Base-by-base conservation (phyloP, 192 early-diverging fungal genomes). In the Coemansia brasiliensis region DNA sequence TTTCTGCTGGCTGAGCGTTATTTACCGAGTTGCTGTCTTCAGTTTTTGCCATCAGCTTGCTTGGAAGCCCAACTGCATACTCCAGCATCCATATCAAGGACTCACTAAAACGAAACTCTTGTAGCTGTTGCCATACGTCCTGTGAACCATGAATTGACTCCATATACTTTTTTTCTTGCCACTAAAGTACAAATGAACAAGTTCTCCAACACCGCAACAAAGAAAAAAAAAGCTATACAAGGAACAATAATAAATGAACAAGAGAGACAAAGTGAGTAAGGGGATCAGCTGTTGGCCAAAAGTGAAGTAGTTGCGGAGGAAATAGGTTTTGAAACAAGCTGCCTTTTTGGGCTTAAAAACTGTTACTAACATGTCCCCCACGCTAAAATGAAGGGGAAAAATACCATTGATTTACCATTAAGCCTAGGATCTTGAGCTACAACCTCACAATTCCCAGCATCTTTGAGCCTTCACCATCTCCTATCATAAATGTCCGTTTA, bases 81-180 rank as follows among this genome's bases (percentile, higher is more conserved):
- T 61, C 63, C 16, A 76, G 29, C 15, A 66, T 44, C 18, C 54
- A 39, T 15, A 50, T 50, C 9, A 69, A 22, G 21, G 58, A 58
- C 22, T 18, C 67, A 29, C 73, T 59, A 3, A 69, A 39, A 10
- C 59, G 69, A 35, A 65, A 52, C 18, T 68, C 57, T n/a, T 65
- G 60, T 39, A 79, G 51, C 50, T 79, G 69, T 58, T 79, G 69
- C 75, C 75, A 79, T 35, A 79, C 75, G 51, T 72, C 75, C 4
- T 69, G 66, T 1, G 61, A 55, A 12, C 55, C 44, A 24, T 37
- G 22, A 7, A 41, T 39, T 7, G 52, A 21, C 42, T 52, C 58
- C 53, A 64, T 59, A 38, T 7, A 12, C 3, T 22, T 16, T 46
- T 5, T n/a, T n/a, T n/a, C n/a, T n/a, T n/a, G n/a, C n/a, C n/a